These are phyloP conservation scores for Raphanus raphanistrum DNA, from an alignment of 345 rosid species.

Conservation along the genomic window DNA sequence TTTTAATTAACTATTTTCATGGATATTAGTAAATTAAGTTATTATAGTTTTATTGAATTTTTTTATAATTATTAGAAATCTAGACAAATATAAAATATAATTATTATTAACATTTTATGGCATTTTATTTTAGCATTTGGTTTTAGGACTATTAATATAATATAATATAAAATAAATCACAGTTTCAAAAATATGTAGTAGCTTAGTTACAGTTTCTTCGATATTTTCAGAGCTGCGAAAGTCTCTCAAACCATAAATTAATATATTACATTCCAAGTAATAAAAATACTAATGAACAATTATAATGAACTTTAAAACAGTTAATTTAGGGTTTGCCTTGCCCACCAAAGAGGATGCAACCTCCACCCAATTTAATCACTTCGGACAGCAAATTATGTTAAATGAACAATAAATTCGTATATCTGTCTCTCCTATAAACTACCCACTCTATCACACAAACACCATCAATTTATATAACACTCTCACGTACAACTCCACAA, in stretches of 20 bases:
- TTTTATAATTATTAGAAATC: not conserved
- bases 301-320: constrained; percentile 1
- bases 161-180: not conserved
- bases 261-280: constrained; percentile 12
- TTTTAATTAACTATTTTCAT: not conserved
- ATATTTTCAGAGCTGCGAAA: not conserved
- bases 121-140: not conserved
- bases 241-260: constrained; percentile 8
- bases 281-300: not conserved
- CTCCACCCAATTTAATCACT: constrained; percentile 38
- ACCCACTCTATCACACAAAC: not conserved
- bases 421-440: constrained; percentile 36
- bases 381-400: constrained; percentile 38
- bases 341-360: constrained; percentile 23
- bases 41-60: not conserved
- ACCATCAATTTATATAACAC: constrained; percentile 17
- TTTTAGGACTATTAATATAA: not conserved
- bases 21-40: not conserved
- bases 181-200: not conserved
- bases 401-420: constrained; percentile 38
- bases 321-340: constrained; percentile 24
- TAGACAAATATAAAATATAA: not conserved
- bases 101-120: not conserved
- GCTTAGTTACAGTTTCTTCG: not conserved
- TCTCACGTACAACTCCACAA: not conserved